A percentile compares a stretch with the other conserved stretches of the same genome.
phyloP scores from a whole-genome alignment of 129 eudicot genomes.

The Dittrichia graveolens region DNA sequence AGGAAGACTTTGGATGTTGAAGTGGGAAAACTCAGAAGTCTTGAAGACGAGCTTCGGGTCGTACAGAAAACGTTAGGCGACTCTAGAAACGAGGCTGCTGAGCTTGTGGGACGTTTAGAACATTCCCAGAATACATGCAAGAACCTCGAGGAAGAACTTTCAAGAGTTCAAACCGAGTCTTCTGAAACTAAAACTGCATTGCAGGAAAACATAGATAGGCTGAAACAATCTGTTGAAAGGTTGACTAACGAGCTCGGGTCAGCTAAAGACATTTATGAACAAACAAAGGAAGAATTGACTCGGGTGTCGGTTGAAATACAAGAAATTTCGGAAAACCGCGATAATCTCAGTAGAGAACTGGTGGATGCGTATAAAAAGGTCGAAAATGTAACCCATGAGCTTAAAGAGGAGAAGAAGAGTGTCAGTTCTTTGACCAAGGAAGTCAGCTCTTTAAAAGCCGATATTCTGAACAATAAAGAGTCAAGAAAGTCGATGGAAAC shows the following conservation, averaged over 20 bases:
- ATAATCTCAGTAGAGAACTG: conserved; percentile 59
- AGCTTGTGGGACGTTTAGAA: conserved; percentile 45
- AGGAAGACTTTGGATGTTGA: conserved; percentile 49
- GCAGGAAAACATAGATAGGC: conserved; percentile 42
- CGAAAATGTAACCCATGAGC: conserved; percentile 43
- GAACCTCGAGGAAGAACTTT: conserved; percentile 57
- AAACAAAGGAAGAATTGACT: conserved; percentile 54
- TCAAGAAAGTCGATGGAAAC: conserved; percentile 55
- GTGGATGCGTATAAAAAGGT: conserved; percentile 54
- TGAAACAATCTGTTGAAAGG: conserved; percentile 42
- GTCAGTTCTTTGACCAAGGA: conserved; percentile 53
- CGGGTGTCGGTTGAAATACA: conserved; percentile 49
- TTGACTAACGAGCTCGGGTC: conserved; percentile 53
- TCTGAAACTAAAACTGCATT: conserved; percentile 49
- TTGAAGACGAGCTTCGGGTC: conserved; percentile 54
- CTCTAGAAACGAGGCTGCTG: conserved; percentile 52
- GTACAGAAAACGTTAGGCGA: conserved; percentile 38
- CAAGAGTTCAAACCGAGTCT: conserved; percentile 44
- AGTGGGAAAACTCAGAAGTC: conserved; percentile 37
- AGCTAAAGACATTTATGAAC: conserved; percentile 38
- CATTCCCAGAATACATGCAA: conserved; percentile 46
- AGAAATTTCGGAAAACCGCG: conserved; percentile 41
- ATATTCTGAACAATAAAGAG: conserved; percentile 49
- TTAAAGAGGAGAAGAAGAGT: conserved; percentile 56
- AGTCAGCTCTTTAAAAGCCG: conserved; percentile 49